Evolutionary conservation across 169 alveolate genomes (phyloP), one percentile per base, ranked within the genome.

Genomic region (Plasmodium malariae): DNA sequence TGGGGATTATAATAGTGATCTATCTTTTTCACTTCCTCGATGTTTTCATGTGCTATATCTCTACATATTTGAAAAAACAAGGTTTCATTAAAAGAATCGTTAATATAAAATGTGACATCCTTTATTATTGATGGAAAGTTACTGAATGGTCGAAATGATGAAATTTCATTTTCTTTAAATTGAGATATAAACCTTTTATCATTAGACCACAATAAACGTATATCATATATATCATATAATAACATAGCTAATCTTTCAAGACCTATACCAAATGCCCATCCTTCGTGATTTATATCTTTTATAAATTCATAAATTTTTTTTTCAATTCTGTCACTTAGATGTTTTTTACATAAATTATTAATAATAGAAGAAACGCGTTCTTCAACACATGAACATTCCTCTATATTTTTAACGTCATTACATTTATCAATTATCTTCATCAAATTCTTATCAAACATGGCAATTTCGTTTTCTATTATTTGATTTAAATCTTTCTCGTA

Each of bases 191-290:
- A 97, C 72, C 99, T 89, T 34, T 93, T 87, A 86, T 97, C 99
- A 62, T 93, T 69, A 62, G 95, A 95, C 99, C 99, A 97, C 67
- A 97, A 97, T 49, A 95, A 92, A 43, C 99, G 93, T n/a, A 97
- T 96, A 72, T 97, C 99, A 43, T 95, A 90, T 37, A 97, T 97
- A 34, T 91, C 95, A 89, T 96, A 97, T 24, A 97, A 90, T 4
- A 93, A 93, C 98, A 97, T 95, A 1, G 97, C 97, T 93, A 97
- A 92, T 70, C 99, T 93, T 73, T 97, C 98, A 14, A 97, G 92
- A 0, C 99, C 99, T 32, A 97, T 88, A 1, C 99, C 99, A 68
- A 96, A 96, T n/a, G 99, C 99, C 98, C 98, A 97, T 48, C 98
- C 99, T 43, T 85, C 43, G 62, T 37, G 24, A 30, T 72, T 51